Evolutionary conservation across 306 rosid genomes (phyloP).

Genomic region (Fagus crenata): DNA sequence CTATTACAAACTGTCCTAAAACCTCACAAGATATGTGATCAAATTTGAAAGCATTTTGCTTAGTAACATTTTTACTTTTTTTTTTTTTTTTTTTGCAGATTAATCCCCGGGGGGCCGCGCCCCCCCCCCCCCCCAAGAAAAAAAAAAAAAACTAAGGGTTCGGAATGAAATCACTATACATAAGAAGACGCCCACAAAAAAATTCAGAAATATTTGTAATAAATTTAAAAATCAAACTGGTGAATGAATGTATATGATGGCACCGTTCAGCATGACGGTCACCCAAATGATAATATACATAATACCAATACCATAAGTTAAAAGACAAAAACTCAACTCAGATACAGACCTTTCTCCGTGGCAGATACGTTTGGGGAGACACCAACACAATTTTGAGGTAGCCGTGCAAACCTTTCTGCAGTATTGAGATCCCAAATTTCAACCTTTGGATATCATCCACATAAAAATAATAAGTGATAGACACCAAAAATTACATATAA

Average conservation of each 20-base stretch:
- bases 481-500: background rate
- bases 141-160: background rate
- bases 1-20: background rate
- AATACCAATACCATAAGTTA: constrained; percentile 16
- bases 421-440: constrained; percentile 93
- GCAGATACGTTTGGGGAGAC: constrained; percentile 43
- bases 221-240: background rate
- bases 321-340: constrained; percentile 7
- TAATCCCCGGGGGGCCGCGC: too few relatives aligned
- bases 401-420: constrained; percentile 52
- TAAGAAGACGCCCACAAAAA: background rate
- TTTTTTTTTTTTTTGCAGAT: too few relatives aligned
- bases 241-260: background rate
- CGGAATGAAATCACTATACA: background rate
- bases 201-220: background rate
- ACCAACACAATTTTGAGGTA: constrained; percentile 47
- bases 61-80: background rate
- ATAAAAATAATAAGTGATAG: constrained; percentile 25
- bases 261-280: constrained; percentile 1
- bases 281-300: constrained; percentile 1
- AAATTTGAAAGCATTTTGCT: background rate
- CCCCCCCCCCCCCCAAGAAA: too few relatives aligned
- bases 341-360: constrained; percentile 55
- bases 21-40: too few relatives aligned
- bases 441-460: constrained; percentile 54